Conservation (phyloP, 2,329 filamentous ascomycete species). For the Sporothrix luriei region DNA sequence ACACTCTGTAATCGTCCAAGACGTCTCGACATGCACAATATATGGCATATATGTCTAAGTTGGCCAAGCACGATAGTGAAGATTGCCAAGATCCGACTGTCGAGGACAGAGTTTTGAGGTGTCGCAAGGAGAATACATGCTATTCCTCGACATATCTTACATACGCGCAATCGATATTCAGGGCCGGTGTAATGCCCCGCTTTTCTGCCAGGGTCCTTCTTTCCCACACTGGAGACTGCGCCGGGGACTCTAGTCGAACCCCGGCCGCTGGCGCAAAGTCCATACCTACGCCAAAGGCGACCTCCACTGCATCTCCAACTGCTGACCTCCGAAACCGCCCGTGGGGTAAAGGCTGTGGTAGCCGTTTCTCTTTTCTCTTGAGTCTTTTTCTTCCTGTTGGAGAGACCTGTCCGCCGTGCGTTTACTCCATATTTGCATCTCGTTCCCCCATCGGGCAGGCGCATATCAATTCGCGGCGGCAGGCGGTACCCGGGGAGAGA, state of each 20-base stretch:
- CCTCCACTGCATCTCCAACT: constrained; percentile 16
- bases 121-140: not conserved
- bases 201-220: constrained; percentile 1
- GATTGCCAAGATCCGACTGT: not conserved
- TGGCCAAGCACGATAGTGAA: not conserved
- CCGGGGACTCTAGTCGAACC: constrained; percentile 34
- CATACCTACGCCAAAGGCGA: not conserved
- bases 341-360: constrained; percentile 23
- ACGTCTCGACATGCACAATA: not conserved
- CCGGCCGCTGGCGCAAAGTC: constrained; percentile 27
- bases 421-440: constrained; percentile 10
- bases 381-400: not conserved
- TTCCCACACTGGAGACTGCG: not conserved
- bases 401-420: not conserved
- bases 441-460: constrained; percentile 14
- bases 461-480: not conserved
- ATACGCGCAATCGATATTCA: not conserved
- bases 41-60: not conserved
- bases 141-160: constrained; percentile 16
- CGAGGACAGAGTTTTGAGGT: not conserved
- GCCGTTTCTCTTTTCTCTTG: constrained; percentile 1
- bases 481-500: constrained; percentile 17
- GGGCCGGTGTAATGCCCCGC: constrained; percentile 6
- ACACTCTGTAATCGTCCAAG: not conserved
- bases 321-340: constrained; percentile 31